Evolutionary conservation across 2,329 filamentous ascomycete genomes (phyloP).

Genomic region (Aureobasidium subglaciale): DNA sequence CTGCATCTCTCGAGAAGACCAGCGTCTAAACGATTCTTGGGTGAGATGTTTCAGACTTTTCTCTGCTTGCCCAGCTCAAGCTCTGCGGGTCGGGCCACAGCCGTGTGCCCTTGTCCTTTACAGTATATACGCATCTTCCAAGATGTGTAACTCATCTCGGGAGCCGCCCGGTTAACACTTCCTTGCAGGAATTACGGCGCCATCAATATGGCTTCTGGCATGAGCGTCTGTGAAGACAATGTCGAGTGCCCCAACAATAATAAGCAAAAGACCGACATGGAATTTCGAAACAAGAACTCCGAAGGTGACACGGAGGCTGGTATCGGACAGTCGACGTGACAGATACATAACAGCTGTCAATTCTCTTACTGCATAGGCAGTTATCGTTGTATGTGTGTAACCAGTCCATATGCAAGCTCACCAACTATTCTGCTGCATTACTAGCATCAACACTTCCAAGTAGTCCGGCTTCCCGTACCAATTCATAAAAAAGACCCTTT

Average conservation of each 20-base stretch:
- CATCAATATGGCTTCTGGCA: background rate
- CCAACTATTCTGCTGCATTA: conserved; percentile 5
- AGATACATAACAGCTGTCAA: conserved; percentile 11
- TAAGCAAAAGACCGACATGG: background rate
- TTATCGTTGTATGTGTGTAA: conserved; percentile 1
- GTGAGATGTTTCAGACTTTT: background rate
- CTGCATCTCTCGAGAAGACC: conserved; percentile 1
- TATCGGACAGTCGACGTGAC: background rate
- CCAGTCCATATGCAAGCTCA: background rate
- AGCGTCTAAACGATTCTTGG: background rate
- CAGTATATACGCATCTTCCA: background rate
- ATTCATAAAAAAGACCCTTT: conserved; percentile 75
- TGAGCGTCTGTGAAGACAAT: background rate
- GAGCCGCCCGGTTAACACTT: background rate
- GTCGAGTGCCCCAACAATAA: conserved; percentile 4
- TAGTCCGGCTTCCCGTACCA: conserved; percentile 87
- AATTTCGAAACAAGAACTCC: background rate
- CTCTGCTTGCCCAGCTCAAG: background rate
- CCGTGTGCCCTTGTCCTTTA: background rate
- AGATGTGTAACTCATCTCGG: background rate
- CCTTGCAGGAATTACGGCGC: background rate
- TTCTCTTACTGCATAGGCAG: conserved; percentile 2
- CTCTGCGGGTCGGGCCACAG: conserved; percentile 4
- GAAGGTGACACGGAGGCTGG: background rate
- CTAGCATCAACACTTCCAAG: conserved; percentile 36